Percentiles rank a stretch among this genome's conserved stretches.
Evolutionary conservation across 768 basidiomycete species (phyloP).

Genomic region (Paxillus ammoniavirescens): DNA sequence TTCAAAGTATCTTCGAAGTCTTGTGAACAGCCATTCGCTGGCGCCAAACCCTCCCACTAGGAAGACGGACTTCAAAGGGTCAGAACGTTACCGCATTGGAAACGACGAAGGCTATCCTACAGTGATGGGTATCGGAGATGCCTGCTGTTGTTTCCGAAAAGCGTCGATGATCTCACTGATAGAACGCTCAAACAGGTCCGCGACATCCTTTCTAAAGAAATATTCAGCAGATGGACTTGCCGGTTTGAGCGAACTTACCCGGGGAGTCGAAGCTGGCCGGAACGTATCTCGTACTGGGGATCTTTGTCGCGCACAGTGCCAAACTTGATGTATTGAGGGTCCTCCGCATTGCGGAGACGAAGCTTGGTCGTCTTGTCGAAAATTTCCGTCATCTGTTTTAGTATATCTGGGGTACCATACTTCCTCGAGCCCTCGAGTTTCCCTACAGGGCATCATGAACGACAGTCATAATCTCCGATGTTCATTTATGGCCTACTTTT

Average conservation of each 20-base stretch:
- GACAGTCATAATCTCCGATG: not conserved
- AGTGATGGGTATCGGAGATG: conserved; percentile 31
- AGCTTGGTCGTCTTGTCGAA: conserved; percentile 37
- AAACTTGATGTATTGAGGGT: conserved; percentile 39
- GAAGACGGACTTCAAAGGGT: conserved; percentile 34
- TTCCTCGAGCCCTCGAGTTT: conserved; percentile 29
- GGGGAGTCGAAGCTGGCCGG: conserved; percentile 38
- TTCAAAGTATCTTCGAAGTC: conserved; percentile 39
- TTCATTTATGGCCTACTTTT: conserved; percentile 19
- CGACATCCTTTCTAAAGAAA: conserved; percentile 35
- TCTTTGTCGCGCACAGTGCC: conserved; percentile 40
- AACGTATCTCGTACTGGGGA: conserved; percentile 35
- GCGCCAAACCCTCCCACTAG: conserved; percentile 56
- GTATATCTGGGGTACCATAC: conserved; percentile 28
- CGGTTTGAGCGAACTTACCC: conserved; percentile 27
- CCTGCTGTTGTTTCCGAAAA: conserved; percentile 32
- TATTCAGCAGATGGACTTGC: not conserved
- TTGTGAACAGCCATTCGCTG: conserved; percentile 46
- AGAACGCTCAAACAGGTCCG: conserved; percentile 44
- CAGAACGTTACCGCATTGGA: not conserved
- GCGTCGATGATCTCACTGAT: conserved; percentile 36
- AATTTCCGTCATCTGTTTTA: conserved; percentile 29
- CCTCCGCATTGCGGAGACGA: conserved; percentile 35
- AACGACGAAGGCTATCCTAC: conserved; percentile 18
- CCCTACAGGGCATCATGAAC: conserved; percentile 25